Percentiles rank a stretch among this genome's conserved stretches.
Evolutionary conservation across 495 filamentous ascomycete genomes (phyloP).

Genomic region (Tuber aestivum): DNA sequence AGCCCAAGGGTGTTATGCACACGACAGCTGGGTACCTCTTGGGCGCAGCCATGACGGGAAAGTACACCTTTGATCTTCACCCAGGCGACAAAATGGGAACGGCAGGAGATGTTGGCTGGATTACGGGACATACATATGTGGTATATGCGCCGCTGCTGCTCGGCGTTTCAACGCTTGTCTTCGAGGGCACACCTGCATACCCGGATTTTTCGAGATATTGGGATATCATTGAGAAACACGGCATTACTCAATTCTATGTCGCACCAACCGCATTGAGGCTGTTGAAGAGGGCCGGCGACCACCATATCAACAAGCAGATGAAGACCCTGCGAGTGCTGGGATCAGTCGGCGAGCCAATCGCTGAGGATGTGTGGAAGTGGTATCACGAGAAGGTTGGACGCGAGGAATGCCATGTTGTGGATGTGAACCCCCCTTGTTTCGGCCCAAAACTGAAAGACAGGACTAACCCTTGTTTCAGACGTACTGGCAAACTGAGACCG

Average conservation of each 20-base stretch:
- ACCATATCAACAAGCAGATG: conserved; percentile 86
- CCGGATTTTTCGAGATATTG: conserved; percentile 98
- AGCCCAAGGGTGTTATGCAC: conserved; percentile 99
- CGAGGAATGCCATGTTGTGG: conserved; percentile 86
- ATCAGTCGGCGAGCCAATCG: conserved; percentile 97
- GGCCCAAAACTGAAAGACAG: conserved; percentile 6
- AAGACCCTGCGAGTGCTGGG: conserved; percentile 81
- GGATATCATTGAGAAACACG: conserved; percentile 93
- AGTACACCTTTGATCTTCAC: conserved; percentile 98
- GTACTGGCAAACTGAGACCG: conserved; percentile 99
- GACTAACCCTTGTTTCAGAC: conserved; percentile 54
- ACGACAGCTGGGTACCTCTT: conserved; percentile 91
- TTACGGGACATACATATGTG: conserved; percentile 98
- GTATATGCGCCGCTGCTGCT: conserved; percentile 93
- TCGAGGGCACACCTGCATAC: conserved; percentile 96
- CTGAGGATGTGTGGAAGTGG: conserved; percentile 99
- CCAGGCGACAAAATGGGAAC: conserved; percentile 91
- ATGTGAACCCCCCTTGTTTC: conserved; percentile 57
- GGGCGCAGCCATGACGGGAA: conserved; percentile 87
- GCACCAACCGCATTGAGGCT: conserved; percentile 89
- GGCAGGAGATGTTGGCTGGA: conserved; percentile 98
- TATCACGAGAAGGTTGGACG: conserved; percentile 95
- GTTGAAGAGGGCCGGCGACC: conserved; percentile 87
- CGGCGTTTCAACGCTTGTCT: conserved; percentile 93
- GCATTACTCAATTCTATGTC: conserved; percentile 97